phyloP scores from a whole-genome alignment of 129 eudicot genomes.

The Lactuca saligna region DNA sequence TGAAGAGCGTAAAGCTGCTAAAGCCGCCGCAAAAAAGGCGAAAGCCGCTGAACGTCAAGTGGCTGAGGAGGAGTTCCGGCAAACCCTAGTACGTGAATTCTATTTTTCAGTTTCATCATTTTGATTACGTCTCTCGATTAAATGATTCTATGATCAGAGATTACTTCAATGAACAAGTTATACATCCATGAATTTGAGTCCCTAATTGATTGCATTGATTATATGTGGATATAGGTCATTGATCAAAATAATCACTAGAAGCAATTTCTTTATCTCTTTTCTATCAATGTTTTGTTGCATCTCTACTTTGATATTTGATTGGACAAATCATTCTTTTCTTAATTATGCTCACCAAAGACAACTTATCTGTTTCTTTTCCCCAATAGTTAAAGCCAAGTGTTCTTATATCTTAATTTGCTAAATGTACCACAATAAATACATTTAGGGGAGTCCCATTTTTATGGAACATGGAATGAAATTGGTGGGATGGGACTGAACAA shows the following conservation, averaged over 20 bases:
- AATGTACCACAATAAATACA: no score
- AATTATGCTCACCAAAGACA: neutral
- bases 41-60: slow-evolving; percentile 57
- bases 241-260: neutral
- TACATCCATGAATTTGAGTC: neutral
- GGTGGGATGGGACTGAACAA: no score
- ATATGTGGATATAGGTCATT: neutral
- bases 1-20: slow-evolving; percentile 59
- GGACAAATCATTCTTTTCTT: neutral
- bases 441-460: no score
- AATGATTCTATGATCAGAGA: neutral
- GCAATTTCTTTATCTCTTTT: neutral
- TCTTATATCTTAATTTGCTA: no score
- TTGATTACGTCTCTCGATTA: neutral
- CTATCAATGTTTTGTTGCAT: neutral
- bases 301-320: neutral
- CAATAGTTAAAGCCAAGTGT: no score
- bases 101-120: neutral
- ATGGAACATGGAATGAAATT: no score
- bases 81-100: slow-evolving; percentile 46
- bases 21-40: slow-evolving; percentile 52
- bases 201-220: neutral
- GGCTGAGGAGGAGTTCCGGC: slow-evolving; percentile 58
- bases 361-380: neutral
- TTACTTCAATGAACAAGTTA: neutral